Evolutionary conservation across 176 grass and related monocot species (phyloP).

Genomic region (Triticum timopheevii): DNA sequence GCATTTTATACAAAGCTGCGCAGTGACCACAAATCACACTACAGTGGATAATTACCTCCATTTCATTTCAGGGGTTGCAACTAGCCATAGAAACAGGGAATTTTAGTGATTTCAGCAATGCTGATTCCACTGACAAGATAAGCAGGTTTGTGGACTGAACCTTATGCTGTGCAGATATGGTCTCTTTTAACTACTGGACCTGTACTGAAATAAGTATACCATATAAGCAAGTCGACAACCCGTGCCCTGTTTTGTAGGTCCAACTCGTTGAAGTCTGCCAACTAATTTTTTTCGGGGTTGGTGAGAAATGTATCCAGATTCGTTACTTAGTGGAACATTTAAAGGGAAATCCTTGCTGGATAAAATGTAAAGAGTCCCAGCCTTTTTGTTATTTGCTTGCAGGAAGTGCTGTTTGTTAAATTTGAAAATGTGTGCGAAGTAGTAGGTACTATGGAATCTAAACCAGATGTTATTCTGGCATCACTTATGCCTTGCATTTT

Average conservation of each 20-base stretch:
- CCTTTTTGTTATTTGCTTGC: constrained; percentile 37
- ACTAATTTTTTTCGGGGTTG: constrained; percentile 18
- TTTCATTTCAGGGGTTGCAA: constrained; percentile 56
- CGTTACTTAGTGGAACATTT: constrained; percentile 1
- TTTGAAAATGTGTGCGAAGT: constrained; percentile 1
- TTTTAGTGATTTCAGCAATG: constrained; percentile 24
- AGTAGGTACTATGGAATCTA: not conserved
- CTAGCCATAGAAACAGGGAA: constrained; percentile 50
- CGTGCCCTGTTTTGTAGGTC: constrained; percentile 24
- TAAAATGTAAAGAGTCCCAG: constrained; percentile 42
- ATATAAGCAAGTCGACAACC: not conserved
- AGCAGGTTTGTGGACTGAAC: constrained; percentile 36
- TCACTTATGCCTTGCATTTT: constrained; percentile 19
- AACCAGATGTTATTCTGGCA: constrained; percentile 27
- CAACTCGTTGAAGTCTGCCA: constrained; percentile 33
- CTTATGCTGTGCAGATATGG: not conserved
- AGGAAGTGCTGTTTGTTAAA: constrained; percentile 38
- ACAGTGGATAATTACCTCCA: constrained; percentile 12
- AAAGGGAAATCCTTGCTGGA: constrained; percentile 26
- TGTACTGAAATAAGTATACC: not conserved
- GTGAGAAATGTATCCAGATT: not conserved
- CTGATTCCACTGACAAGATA: constrained; percentile 40
- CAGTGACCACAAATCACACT: not conserved
- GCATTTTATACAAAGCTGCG: not conserved
- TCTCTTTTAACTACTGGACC: not conserved